Conservation (phyloP, 2,329 filamentous ascomycete genomes). For the Penicillium palitans region DNA sequence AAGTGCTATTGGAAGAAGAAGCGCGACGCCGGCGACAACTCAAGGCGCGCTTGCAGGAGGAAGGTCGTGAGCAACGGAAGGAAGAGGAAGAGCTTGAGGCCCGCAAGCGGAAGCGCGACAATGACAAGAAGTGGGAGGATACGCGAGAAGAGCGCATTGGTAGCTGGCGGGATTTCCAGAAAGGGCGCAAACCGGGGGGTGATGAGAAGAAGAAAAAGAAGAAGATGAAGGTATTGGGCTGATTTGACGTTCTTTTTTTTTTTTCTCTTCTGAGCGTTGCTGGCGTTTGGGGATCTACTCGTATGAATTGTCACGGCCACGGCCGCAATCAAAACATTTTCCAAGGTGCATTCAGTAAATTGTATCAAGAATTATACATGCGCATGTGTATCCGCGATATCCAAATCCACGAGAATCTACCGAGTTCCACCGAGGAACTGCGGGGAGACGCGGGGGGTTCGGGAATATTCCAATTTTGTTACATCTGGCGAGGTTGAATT, state of each 20-base stretch:
- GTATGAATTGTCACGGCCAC: not conserved
- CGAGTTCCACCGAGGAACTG: constrained; percentile 13
- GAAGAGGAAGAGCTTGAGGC: constrained; percentile 81
- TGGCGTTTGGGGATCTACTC: constrained; percentile 1
- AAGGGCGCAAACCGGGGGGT: constrained; percentile 60
- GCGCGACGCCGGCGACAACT: constrained; percentile 77
- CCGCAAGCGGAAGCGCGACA: constrained; percentile 82
- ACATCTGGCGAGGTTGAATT: not conserved
- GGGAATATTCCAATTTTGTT: not conserved
- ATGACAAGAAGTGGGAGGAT: constrained; percentile 93
- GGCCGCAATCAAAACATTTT: not conserved
- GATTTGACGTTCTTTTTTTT: constrained; percentile 8
- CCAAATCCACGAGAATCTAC: constrained; percentile 13
- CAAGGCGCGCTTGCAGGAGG: constrained; percentile 94
- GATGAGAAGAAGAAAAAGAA: constrained; percentile 61
- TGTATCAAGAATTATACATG: not conserved
- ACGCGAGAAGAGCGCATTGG: constrained; percentile 87
- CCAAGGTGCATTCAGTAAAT: not conserved
- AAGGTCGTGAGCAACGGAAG: constrained; percentile 82
- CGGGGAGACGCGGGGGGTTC: constrained; percentile 9
- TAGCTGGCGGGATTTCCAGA: constrained; percentile 91
- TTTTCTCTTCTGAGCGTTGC: constrained; percentile 5
- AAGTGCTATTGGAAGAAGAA: constrained; percentile 92
- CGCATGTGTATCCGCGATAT: not conserved
- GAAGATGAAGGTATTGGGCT: constrained; percentile 52